Evolutionary conservation across 2,329 filamentous ascomycete genomes (phyloP).

Genomic region (Xylariaceae sp.): DNA sequence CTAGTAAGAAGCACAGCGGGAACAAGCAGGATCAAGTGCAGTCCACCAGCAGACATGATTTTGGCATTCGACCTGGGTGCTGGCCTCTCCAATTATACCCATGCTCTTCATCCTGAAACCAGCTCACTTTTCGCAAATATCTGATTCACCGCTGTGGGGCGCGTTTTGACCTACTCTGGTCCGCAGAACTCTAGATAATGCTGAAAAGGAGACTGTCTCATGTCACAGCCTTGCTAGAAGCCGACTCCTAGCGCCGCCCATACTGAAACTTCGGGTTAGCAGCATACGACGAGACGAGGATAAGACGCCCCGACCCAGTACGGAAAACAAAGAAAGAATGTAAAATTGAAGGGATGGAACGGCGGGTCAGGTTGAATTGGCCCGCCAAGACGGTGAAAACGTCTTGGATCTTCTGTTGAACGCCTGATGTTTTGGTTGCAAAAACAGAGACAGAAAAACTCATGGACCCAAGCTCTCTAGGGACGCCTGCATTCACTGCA

Average conservation of each 20-base stretch:
- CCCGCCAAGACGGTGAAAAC: slow-evolving; percentile 52
- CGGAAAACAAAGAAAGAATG: slow-evolving; percentile 1
- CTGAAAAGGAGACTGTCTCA: not conserved
- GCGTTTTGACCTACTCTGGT: not conserved
- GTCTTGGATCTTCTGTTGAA: slow-evolving; percentile 72
- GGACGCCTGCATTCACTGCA: slow-evolving; percentile 45
- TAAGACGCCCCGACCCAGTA: not conserved
- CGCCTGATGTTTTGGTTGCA: slow-evolving; percentile 77
- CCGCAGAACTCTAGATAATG: not conserved
- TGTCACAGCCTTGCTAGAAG: not conserved
- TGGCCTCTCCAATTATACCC: not conserved
- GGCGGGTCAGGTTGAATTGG: slow-evolving; percentile 62
- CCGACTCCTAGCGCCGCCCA: not conserved
- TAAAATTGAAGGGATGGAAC: slow-evolving; percentile 25
- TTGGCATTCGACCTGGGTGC: not conserved
- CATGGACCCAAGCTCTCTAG: slow-evolving; percentile 56
- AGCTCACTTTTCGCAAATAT: not conserved
- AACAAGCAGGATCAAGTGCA: not conserved
- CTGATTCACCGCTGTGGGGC: not conserved
- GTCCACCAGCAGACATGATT: not conserved
- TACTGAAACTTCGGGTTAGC: slow-evolving; percentile 3
- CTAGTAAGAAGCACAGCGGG: too few species aligned
- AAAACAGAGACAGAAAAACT: slow-evolving; percentile 72
- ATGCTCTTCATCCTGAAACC: not conserved
- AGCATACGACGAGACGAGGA: not conserved